Evolutionary conservation across 2,329 filamentous ascomycete species (phyloP), one percentile per base, ranked within the genome.

Genomic region (Sporothrix pallida): DNA sequence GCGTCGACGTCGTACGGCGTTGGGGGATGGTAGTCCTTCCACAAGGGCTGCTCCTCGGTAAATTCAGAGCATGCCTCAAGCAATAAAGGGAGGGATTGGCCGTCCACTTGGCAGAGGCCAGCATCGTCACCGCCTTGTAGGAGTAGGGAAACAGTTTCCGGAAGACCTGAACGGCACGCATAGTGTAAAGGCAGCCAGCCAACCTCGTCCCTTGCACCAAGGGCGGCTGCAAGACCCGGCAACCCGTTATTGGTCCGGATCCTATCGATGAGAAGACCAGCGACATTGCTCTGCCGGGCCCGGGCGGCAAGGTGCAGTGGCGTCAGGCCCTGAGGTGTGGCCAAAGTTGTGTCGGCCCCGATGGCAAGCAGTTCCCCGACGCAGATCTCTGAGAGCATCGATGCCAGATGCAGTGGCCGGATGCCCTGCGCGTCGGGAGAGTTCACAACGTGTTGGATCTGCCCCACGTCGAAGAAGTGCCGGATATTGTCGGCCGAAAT

Each of bases 31-130:
- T 65, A 65, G 6, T 15, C 10, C 13, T 65, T n/a, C 60, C 60
- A 65, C 4, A 65, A 37, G 4, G 60, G 60, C 42, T 65, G 60
- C 15, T 65, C 60, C 31, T 65, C 15, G 44, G 37, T 37, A 46
- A 65, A 65, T 42, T 65, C 60, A n/a, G 31, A 37, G 12, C 60
- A 65, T 7, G 60, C 37, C 6, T 26, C 54, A 23, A 58, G 56
- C 56, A 60, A 23, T 13, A 23, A 26, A 8, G 56, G 23, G 20
- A 60, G 31, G 48, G 48, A 5, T 3, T 6, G 31, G 31, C 5
- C 31, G 31, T 37, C 31, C 4, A 37, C 31, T 7, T 37, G 31
- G 31, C 7, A 1, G 31, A 37, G 31, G 4, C 31, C 31, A 7
- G 31, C 2, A 37, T 37, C 31, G 31, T 26, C 31, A 3, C 52